Evolutionary conservation across 257 asterid species (phyloP).

Genomic region (Scutellaria galericulata): DNA sequence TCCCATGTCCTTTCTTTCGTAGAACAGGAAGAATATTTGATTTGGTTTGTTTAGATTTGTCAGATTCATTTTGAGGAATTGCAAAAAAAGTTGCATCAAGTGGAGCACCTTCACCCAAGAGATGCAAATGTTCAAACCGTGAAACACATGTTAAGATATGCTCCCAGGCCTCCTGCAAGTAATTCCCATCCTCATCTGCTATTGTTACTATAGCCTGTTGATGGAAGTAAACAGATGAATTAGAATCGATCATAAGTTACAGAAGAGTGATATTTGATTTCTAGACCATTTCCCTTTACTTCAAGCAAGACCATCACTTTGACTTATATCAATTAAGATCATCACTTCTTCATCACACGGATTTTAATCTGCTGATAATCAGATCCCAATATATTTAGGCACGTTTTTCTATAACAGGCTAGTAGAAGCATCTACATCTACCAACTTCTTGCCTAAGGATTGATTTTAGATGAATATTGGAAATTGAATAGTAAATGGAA

Average conservation of each 20-base stretch:
- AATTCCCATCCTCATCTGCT: slow-evolving; percentile 96
- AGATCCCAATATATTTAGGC: slow-evolving; percentile 23
- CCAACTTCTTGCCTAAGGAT: slow-evolving; percentile 14
- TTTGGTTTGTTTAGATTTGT: slow-evolving; percentile 77
- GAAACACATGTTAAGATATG: slow-evolving; percentile 95
- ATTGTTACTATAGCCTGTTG: slow-evolving; percentile 79
- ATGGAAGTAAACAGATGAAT: slow-evolving; percentile 35
- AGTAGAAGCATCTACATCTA: not conserved
- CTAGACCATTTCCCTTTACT: not conserved
- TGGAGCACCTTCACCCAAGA: slow-evolving; percentile 98
- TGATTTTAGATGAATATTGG: slow-evolving; percentile 13
- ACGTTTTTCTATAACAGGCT: not conserved
- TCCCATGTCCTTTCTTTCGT: slow-evolving; percentile 87
- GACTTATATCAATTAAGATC: slow-evolving; percentile 8
- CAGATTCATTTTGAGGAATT: slow-evolving; percentile 77
- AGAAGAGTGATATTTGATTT: not conserved
- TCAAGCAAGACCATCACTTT: slow-evolving; percentile 19
- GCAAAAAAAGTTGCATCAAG: slow-evolving; percentile 99
- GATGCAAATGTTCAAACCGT: slow-evolving; percentile 96
- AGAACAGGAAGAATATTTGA: slow-evolving; percentile 88
- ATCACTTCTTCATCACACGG: slow-evolving; percentile 11
- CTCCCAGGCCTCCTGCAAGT: slow-evolving; percentile 99
- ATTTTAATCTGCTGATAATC: slow-evolving; percentile 10
- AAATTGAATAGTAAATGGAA: not conserved
- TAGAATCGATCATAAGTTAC: slow-evolving; percentile 24